These are phyloP conservation scores for Ajuga reptans DNA, from an alignment of 305 asterid species.

Conservation along the genomic window DNA sequence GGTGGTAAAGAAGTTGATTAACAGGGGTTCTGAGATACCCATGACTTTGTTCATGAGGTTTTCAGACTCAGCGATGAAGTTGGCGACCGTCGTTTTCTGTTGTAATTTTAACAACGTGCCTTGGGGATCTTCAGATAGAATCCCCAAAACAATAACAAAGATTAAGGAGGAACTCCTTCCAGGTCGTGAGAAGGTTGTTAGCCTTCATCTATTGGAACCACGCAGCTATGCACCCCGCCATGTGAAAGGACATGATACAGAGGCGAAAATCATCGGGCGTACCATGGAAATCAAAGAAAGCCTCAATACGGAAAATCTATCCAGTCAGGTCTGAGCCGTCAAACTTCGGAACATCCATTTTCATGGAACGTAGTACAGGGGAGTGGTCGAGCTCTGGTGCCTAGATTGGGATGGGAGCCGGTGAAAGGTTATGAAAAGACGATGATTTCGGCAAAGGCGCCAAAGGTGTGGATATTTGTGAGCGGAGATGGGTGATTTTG, in stretches of 20 bases:
- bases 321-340: not conserved
- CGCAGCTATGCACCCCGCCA: not conserved
- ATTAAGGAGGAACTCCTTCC: not conserved
- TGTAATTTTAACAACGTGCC: too few species aligned
- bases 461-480: too few species aligned
- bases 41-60: not conserved
- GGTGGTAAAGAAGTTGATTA: not conserved
- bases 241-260: not conserved
- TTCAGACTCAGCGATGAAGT: not conserved
- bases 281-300: not conserved
- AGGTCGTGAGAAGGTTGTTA: not conserved
- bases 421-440: too few species aligned
- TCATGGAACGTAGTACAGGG: not conserved
- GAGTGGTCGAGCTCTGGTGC: too few species aligned
- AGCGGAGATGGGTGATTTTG: too few species aligned
- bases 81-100: too few species aligned
- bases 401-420: not conserved
- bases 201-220: not conserved
- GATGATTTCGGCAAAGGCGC: too few species aligned
- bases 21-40: not conserved
- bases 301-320: not conserved
- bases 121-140: not conserved
- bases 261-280: not conserved
- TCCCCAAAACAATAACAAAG: not conserved
- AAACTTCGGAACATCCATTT: not conserved